Conservation (phyloP, 352 stramenopile species). For the Globisporangium cederbergense region DNA sequence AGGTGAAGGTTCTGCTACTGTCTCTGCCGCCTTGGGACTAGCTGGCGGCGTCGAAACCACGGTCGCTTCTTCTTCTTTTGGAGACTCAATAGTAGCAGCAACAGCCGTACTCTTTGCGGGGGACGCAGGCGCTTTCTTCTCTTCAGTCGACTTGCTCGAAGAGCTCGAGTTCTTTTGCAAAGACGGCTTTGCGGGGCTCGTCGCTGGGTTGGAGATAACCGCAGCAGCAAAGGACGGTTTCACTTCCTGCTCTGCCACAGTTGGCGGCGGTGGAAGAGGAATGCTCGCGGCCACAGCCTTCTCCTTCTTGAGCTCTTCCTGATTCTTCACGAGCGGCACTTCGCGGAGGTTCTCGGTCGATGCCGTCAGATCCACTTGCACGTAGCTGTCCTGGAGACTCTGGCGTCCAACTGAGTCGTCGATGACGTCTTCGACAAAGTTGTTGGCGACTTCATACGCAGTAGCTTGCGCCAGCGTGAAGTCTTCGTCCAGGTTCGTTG, state of each 20-base stretch:
- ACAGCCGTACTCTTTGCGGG: conserved; percentile 12
- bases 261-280: neutral
- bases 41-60: conserved; percentile 2
- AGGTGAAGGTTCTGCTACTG: neutral
- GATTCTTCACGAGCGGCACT: conserved; percentile 17
- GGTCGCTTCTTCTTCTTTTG: conserved; percentile 21
- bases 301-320: neutral
- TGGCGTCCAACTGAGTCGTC: conserved; percentile 38
- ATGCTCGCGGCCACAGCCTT: neutral
- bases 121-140: conserved; percentile 18
- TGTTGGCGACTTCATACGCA: conserved; percentile 31
- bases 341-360: conserved; percentile 35
- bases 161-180: conserved; percentile 25
- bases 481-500: conserved; percentile 28
- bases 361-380: conserved; percentile 62
- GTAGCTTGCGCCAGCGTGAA: conserved; percentile 26
- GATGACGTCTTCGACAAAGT: conserved; percentile 43
- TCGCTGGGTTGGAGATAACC: conserved; percentile 9
- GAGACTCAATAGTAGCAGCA: conserved; percentile 22
- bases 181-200: conserved; percentile 16
- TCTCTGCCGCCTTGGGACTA: neutral
- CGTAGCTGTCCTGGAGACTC: conserved; percentile 57
- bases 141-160: conserved; percentile 25
- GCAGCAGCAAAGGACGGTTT: neutral
- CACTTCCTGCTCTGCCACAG: conserved; percentile 10